Evolutionary conservation across 2,329 filamentous ascomycete species (phyloP).

Genomic region (Fusarium equiseti): DNA sequence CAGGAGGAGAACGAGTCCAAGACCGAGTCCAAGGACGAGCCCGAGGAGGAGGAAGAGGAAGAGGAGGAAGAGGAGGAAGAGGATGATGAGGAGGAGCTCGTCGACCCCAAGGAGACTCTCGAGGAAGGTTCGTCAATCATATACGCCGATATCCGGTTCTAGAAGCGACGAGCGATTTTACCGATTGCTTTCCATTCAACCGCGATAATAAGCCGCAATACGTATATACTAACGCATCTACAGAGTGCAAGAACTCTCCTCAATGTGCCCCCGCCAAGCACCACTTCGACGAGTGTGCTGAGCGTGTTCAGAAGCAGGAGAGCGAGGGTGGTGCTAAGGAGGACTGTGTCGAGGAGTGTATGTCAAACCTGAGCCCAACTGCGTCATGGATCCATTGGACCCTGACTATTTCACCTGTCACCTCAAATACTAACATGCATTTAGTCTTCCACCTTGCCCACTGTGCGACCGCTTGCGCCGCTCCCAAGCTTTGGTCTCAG

Average conservation of each 20-base stretch:
- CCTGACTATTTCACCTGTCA: neutral
- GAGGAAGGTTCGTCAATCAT: conserved; percentile 83
- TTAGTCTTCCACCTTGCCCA: conserved; percentile 98
- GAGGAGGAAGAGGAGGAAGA: conserved; percentile 68
- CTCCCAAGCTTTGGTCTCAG: conserved; percentile 92
- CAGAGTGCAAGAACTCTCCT: conserved; percentile 91
- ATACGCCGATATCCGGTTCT: neutral
- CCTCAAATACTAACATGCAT: conserved; percentile 30
- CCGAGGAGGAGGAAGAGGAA: conserved; percentile 61
- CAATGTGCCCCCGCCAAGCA: conserved; percentile 91
- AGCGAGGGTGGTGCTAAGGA: conserved; percentile 81
- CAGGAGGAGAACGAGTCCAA: conserved; percentile 63
- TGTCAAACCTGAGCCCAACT: conserved; percentile 45
- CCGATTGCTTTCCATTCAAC: conserved; percentile 24
- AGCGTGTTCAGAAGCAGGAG: conserved; percentile 79
- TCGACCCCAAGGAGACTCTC: conserved; percentile 87
- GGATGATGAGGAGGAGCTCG: conserved; percentile 84
- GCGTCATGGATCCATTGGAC: conserved; percentile 16
- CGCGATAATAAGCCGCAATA: conserved; percentile 20
- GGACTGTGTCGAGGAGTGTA: conserved; percentile 99
- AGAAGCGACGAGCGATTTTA: conserved; percentile 39
- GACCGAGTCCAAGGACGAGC: conserved; percentile 55
- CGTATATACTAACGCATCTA: conserved; percentile 39
- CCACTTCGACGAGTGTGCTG: conserved; percentile 98
- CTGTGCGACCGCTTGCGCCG: conserved; percentile 92